Evolutionary conservation across 257 asterid genomes (phyloP).

Genomic region (Agastache rugosa): DNA sequence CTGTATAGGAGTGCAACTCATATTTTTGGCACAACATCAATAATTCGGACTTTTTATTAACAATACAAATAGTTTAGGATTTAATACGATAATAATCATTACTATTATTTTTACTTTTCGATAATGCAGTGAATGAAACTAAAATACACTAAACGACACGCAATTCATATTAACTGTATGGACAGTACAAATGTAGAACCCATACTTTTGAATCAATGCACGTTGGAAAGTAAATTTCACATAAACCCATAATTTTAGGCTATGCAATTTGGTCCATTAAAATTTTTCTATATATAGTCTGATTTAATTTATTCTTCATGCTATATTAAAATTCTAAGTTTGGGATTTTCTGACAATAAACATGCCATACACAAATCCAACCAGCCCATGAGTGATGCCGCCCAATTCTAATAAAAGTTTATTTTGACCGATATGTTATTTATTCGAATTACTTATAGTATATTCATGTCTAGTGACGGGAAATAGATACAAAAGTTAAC

Average conservation of each 20-base stretch:
- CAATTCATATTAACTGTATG: neutral
- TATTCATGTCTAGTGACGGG: too few relatives aligned
- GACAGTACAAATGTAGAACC: conserved; percentile 13
- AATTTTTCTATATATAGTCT: neutral
- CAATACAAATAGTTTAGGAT: too few relatives aligned
- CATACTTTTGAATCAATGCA: conserved; percentile 33
- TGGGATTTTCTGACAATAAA: conserved; percentile 5
- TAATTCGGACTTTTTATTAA: too few relatives aligned
- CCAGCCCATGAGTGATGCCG: conserved; percentile 13
- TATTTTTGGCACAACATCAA: too few relatives aligned
- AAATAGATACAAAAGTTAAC: too few relatives aligned
- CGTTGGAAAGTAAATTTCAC: neutral
- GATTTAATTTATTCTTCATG: neutral
- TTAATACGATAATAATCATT: too few relatives aligned
- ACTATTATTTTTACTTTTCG: too few relatives aligned
- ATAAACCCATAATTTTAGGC: conserved; percentile 10
- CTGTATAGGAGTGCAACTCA: too few relatives aligned
- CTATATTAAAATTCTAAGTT: conserved; percentile 11
- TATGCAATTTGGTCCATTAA: conserved; percentile 15
- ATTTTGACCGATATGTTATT: neutral
- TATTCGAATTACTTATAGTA: neutral
- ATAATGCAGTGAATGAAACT: neutral
- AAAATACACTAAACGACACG: neutral
- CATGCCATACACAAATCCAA: conserved; percentile 1
- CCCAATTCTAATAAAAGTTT: neutral